Percentiles rank a stretch among this genome's conserved stretches.
Conservation (phyloP, 2,329 filamentous ascomycete species). For the Diaporthe batatas region DNA sequence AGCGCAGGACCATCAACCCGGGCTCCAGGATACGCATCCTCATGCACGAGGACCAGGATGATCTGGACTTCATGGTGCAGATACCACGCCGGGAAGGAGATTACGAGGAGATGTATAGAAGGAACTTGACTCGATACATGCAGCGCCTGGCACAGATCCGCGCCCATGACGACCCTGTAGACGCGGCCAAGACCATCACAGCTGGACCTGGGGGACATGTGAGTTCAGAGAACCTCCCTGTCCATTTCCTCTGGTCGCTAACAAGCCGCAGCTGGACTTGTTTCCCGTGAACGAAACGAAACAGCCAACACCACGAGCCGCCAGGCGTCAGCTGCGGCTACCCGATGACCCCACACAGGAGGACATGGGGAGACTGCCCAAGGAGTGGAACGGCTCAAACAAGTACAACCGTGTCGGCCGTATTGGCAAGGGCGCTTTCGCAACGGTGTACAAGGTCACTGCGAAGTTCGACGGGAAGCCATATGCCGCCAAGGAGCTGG, state of each 20-base stretch:
- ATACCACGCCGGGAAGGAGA: conserved; percentile 81
- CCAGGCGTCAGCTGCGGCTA: conserved; percentile 20
- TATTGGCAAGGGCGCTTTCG: conserved; percentile 95
- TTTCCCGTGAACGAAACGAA: conserved; percentile 46
- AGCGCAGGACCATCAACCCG: conserved; percentile 73
- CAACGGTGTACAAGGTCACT: conserved; percentile 91
- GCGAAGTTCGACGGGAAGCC: conserved; percentile 85
- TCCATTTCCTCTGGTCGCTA: neutral
- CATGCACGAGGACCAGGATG: conserved; percentile 63
- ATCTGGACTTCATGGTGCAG: conserved; percentile 87
- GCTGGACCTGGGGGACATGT: conserved; percentile 64
- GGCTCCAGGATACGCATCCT: conserved; percentile 81
- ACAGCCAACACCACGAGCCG: conserved; percentile 18
- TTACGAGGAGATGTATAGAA: conserved; percentile 74
- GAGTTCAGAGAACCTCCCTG: conserved; percentile 45
- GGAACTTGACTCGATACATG: conserved; percentile 79
- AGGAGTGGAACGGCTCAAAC: conserved; percentile 85
- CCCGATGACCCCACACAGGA: conserved; percentile 50
- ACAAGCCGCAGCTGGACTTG: conserved; percentile 47
- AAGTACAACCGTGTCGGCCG: conserved; percentile 86
- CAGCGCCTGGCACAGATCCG: conserved; percentile 50
- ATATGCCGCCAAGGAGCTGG: conserved; percentile 93
- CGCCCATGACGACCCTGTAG: conserved; percentile 44
- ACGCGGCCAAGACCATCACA: conserved; percentile 59
- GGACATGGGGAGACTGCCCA: conserved; percentile 57